Conservation (phyloP, 129 eudicot species). For the Flaveria brownii region DNA sequence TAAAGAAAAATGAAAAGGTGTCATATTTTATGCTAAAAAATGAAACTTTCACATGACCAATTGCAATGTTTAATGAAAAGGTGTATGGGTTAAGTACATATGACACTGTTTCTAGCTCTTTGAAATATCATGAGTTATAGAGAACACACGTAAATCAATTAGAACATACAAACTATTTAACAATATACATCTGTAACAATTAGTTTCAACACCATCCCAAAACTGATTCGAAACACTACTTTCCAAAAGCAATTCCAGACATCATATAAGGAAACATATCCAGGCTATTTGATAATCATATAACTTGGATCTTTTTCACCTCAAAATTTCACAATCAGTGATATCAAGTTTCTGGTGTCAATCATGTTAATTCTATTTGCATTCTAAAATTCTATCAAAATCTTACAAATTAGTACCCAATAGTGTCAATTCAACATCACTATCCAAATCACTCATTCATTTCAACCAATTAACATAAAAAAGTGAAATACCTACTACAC, state of each 20-base stretch:
- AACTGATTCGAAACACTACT: not conserved
- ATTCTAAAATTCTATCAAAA: no score
- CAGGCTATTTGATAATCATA: not conserved
- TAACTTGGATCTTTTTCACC: not conserved
- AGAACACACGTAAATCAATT: not conserved
- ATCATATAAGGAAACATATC: not conserved
- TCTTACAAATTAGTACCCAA: not conserved
- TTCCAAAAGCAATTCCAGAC: not conserved
- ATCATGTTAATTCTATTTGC: not conserved
- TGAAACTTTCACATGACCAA: not conserved
- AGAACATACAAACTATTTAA: not conserved
- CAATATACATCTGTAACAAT: no score
- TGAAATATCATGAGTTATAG: not conserved
- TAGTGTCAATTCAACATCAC: not conserved
- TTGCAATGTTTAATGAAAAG: not conserved
- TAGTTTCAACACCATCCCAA: not conserved
- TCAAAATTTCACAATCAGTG: not conserved
- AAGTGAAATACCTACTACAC: not conserved
- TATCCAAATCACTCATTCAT: not conserved
- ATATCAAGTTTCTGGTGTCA: not conserved
- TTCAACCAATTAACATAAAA: not conserved
- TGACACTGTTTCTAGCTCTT: not conserved
- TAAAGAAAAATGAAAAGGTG: not conserved
- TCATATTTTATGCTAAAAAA: not conserved
- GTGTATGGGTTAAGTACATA: not conserved